Percentiles rank a stretch among this genome's conserved stretches.
Conservation (phyloP, 257 asterid species). For the Forsythia viridissima region DNA sequence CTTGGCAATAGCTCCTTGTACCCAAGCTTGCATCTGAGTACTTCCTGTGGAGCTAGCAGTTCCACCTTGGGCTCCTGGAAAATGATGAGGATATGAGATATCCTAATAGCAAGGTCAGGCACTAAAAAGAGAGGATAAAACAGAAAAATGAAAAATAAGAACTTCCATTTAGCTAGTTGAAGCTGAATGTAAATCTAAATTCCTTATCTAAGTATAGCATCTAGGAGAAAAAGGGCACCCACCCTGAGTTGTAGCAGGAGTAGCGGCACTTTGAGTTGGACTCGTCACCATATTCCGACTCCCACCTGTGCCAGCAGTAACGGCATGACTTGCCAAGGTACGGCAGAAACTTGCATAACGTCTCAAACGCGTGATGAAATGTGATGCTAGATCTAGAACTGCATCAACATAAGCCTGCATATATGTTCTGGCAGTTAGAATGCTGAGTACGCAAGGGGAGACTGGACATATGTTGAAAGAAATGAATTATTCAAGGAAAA, state of each 20-base stretch:
- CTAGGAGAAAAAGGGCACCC: slow-evolving; percentile 27
- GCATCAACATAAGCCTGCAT: slow-evolving; percentile 97
- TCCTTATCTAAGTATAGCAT: slow-evolving; percentile 4
- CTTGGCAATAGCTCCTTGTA: slow-evolving; percentile 98
- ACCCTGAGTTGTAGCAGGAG: slow-evolving; percentile 82
- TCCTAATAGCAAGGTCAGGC: slow-evolving; percentile 24
- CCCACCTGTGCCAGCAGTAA: slow-evolving; percentile 93
- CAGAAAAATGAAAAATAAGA: neutral
- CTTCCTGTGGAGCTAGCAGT: slow-evolving; percentile 84
- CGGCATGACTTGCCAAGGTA: slow-evolving; percentile 96
- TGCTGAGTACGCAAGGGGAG: slow-evolving; percentile 9
- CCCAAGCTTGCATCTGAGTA: slow-evolving; percentile 97
- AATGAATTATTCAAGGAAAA: neutral
- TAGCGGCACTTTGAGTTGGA: slow-evolving; percentile 77
- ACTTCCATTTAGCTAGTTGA: neutral
- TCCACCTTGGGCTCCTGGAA: slow-evolving; percentile 76
- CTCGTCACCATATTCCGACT: slow-evolving; percentile 84
- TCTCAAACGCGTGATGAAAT: slow-evolving; percentile 94
- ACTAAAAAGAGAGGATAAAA: slow-evolving; percentile 12
- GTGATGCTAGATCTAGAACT: slow-evolving; percentile 97
- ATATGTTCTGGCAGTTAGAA: slow-evolving; percentile 27
- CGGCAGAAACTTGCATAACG: slow-evolving; percentile 99
- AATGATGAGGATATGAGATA: neutral
- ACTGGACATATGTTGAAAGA: neutral
- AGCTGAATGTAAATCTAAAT: neutral